Percentiles rank a stretch among this genome's conserved stretches.
phyloP scores from a whole-genome alignment of 2,329 filamentous ascomycete genomes.

The Alternaria triticina region DNA sequence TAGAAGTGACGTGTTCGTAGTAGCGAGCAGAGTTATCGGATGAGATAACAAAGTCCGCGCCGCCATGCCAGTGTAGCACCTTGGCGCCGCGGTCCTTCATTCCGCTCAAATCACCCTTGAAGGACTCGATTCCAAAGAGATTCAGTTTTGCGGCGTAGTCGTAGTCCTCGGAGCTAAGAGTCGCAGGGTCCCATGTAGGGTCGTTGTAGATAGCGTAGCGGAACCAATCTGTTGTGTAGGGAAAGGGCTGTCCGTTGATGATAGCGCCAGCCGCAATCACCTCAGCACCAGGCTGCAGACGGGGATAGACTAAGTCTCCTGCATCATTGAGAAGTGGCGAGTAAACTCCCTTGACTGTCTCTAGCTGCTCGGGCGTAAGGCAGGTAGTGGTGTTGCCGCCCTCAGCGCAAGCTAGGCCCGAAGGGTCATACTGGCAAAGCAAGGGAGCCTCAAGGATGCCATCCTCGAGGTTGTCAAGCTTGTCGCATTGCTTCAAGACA shows the following conservation, averaged over 20 bases:
- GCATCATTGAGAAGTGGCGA: conserved; percentile 51
- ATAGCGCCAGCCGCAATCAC: conserved; percentile 45
- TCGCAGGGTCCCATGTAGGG: conserved; percentile 50
- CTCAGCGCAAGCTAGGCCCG: conserved; percentile 45
- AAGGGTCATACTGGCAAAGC: conserved; percentile 53
- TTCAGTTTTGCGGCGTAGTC: conserved; percentile 46
- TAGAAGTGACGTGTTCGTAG: conserved; percentile 56
- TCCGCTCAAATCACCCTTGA: conserved; percentile 50
- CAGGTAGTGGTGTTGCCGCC: conserved; percentile 48
- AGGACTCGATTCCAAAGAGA: conserved; percentile 49
- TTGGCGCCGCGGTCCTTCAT: conserved; percentile 52
- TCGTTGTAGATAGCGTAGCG: conserved; percentile 57
- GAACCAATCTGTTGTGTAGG: conserved; percentile 57
- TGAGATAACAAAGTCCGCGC: conserved; percentile 53
- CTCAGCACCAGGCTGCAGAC: conserved; percentile 59
- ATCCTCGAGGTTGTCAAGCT: conserved; percentile 56
- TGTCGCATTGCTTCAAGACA: conserved; percentile 58
- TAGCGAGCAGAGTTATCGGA: conserved; percentile 55
- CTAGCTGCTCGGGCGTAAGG: conserved; percentile 53
- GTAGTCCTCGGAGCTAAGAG: conserved; percentile 51
- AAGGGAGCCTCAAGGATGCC: conserved; percentile 56
- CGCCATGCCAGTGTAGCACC: conserved; percentile 56
- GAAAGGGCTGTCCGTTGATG: conserved; percentile 52
- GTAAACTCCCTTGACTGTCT: conserved; percentile 53
- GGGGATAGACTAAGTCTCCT: conserved; percentile 57